These are phyloP conservation scores for Noccaea bulbosa DNA, from an alignment of 345 rosid species.

Conservation along the genomic window DNA sequence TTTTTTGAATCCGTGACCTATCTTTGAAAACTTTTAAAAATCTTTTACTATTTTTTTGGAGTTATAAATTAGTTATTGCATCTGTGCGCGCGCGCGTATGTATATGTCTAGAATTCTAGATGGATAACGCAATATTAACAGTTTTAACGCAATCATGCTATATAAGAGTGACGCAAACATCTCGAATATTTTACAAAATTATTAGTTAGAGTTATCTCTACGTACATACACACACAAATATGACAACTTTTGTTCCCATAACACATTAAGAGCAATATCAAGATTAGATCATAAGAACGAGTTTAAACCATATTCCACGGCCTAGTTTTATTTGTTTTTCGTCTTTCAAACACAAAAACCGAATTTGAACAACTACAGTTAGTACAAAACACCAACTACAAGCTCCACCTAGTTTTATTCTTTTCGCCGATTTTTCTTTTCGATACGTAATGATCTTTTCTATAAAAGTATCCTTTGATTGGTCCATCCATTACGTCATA, in stretches of 20 bases:
- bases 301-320: too few species aligned
- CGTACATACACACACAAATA: neutral
- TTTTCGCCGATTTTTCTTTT: neutral
- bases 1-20: conserved; percentile 3
- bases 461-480: neutral
- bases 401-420: neutral
- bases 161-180: neutral
- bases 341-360: too few species aligned
- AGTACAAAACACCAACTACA: neutral
- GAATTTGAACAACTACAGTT: too few species aligned
- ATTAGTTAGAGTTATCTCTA: neutral
- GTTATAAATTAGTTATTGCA: neutral
- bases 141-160: neutral
- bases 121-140: too few species aligned
- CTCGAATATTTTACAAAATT: neutral
- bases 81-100: too few species aligned
- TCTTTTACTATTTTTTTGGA: neutral
- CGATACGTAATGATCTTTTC: conserved; percentile 2
- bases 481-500: neutral
- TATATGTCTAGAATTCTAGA: too few species aligned
- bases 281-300: too few species aligned
- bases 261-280: too few species aligned
- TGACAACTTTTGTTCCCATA: neutral
- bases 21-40: neutral
- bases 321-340: too few species aligned